Conservation (phyloP, 345 rosid genomes). For the Carallia pectinifolia region DNA sequence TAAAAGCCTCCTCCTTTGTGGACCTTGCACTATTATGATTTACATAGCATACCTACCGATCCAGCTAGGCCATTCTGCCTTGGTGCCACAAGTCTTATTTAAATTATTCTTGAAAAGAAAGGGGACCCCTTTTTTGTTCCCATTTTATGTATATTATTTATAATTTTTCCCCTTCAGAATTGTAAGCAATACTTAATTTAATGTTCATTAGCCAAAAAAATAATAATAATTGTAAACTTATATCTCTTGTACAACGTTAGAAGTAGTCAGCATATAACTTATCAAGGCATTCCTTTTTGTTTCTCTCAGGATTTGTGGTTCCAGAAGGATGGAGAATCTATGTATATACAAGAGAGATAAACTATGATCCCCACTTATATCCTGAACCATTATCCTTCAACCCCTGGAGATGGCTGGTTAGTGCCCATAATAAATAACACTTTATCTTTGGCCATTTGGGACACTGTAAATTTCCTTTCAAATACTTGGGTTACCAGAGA, state of each 20-base stretch:
- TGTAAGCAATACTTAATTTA: too few species aligned
- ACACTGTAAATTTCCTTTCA: neutral
- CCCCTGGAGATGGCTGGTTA: conserved; percentile 90
- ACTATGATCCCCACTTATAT: conserved; percentile 63
- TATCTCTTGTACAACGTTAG: neutral
- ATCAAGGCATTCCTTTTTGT: neutral
- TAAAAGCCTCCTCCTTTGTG: conserved; percentile 38
- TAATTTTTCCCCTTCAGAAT: too few species aligned
- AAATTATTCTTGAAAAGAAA: conserved; percentile 37
- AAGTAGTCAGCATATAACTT: neutral
- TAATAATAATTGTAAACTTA: neutral
- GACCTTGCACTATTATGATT: conserved; percentile 56
- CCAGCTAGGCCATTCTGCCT: conserved; percentile 52
- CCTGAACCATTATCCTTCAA: conserved; percentile 65
- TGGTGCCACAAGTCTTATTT: conserved; percentile 36
- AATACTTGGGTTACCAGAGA: neutral
- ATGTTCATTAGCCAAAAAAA: too few species aligned
- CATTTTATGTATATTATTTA: neutral
- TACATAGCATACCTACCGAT: conserved; percentile 55
- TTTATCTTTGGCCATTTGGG: neutral
- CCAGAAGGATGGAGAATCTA: conserved; percentile 60
- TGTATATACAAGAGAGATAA: conserved; percentile 68
- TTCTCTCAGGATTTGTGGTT: conserved; percentile 39
- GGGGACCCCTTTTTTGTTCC: conserved; percentile 9
- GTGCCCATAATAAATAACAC: neutral